Evolutionary conservation across 371 early-diverging fungal species (phyloP), one percentile per base, ranked within the genome.

Genomic region (Rhizopus microsporus): DNA sequence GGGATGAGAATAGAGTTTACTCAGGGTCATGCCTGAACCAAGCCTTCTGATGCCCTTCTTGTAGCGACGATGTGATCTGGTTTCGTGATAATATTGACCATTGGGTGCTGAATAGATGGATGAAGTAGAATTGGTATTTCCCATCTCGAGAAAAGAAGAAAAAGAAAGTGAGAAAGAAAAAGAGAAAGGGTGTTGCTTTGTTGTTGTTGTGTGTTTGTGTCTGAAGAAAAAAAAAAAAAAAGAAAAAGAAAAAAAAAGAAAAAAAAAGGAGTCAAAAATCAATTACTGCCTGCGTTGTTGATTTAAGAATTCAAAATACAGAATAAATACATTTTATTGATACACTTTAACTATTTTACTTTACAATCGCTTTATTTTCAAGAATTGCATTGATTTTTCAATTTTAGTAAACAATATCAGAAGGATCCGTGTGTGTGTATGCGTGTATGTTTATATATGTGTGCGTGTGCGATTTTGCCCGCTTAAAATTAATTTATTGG

Each of bases 1-100:
- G 32, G 57, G 49, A 34, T 63, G 63, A 40, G 49, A 39, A 48
- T 63, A 57, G 3, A 60, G n/a, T 39, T 59, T 57, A 7, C 50
- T 51, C 37, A 68, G 23, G 5, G 68, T 68, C 10, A 57, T 51
- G 23, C 37, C 56, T 2, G 65, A 65, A 30, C 65, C 60, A 61
- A 61, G 44, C n/a, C 55, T 47, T 30, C 49, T 29, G 1, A 61
- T n/a, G 1, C 48, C 48, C 42, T 49, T 54, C 9, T 38, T 40
- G 9, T 31, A 42, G 4, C 45, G 31, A 40, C 34, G 35, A 7
- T 23, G 23, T 1, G 51, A 51, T 35, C 45, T 31, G 4, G 51
- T 15, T 40, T 39, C 34, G 37, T 55, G 55, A 34, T 47, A 50
- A 47, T 48, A 34, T 37, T 51, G 34, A 32, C 42, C 29, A 43